A percentile compares a stretch with the other conserved stretches of the same genome.
Evolutionary conservation across 495 filamentous ascomycete species (phyloP).

Genomic region (Trichodelitschia bisporula): DNA sequence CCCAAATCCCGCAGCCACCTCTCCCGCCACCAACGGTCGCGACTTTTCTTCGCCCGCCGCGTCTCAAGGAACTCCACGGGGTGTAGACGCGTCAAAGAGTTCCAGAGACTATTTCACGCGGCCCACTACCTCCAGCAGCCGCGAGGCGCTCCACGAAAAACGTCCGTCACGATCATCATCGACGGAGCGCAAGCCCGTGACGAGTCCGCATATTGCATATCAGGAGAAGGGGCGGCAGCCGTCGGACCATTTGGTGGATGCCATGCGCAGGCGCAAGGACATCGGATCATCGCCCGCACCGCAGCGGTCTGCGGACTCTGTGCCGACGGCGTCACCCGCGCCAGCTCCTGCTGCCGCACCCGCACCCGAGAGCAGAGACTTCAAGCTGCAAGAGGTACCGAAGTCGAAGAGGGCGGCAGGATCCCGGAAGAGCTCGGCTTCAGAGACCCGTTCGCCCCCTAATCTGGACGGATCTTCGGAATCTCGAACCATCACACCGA

Average conservation of each 20-base stretch:
- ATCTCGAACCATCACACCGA: too few species aligned
- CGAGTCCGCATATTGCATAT: slow-evolving; percentile 73
- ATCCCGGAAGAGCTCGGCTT: slow-evolving; percentile 38
- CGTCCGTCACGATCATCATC: slow-evolving; percentile 31
- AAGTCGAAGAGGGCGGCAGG: slow-evolving; percentile 32
- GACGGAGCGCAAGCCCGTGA: slow-evolving; percentile 22
- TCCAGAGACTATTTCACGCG: slow-evolving; percentile 15
- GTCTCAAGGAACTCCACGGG: too few species aligned
- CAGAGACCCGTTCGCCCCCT: slow-evolving; percentile 5
- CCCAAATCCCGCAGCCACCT: slow-evolving; percentile 41
- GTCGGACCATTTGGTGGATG: slow-evolving; percentile 16
- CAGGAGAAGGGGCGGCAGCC: slow-evolving; percentile 58
- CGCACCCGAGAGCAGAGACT: slow-evolving; percentile 24
- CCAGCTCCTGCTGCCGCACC: too few species aligned
- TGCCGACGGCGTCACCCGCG: too few species aligned
- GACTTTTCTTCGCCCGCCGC: slow-evolving; percentile 2
- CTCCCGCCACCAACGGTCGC: slow-evolving; percentile 10
- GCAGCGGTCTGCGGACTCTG: too few species aligned
- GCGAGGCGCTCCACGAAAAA: slow-evolving; percentile 14
- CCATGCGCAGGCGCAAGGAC: slow-evolving; percentile 20
- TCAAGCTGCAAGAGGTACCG: slow-evolving; percentile 54
- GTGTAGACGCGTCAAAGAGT: neutral
- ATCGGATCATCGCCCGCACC: too few species aligned
- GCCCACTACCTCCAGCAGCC: slow-evolving; percentile 2
- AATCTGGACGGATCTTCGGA: too few species aligned